These are phyloP conservation scores for Suillus discolor DNA, from an alignment of 768 basidiomycete species.

Conservation along the genomic window DNA sequence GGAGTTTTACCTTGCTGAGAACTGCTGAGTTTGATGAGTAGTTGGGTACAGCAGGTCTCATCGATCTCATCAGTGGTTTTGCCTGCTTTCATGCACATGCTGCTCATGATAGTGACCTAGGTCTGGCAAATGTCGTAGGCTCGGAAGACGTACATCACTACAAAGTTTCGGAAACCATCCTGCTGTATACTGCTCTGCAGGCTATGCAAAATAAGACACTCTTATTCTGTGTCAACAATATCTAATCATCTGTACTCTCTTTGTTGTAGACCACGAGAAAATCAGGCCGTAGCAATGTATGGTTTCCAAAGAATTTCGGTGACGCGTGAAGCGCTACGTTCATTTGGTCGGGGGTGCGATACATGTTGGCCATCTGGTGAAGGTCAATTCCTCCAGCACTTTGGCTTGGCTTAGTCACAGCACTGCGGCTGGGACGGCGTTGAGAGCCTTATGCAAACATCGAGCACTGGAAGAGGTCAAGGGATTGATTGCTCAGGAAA, in stretches of 20 bases:
- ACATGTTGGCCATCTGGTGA: not conserved
- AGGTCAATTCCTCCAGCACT: not conserved
- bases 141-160: not conserved
- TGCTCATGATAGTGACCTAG: not conserved
- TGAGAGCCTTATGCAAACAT: not conserved
- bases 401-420: not conserved
- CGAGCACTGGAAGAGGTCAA: not conserved
- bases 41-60: not conserved
- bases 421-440: not conserved
- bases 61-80: not conserved
- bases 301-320: not conserved
- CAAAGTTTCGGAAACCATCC: not conserved
- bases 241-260: not conserved
- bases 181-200: not conserved
- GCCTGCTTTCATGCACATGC: not conserved
- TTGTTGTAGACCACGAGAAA: not conserved
- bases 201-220: not conserved
- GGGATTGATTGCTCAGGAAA: not conserved
- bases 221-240: not conserved
- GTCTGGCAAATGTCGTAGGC: not conserved
- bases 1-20: not conserved
- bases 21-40: not conserved
- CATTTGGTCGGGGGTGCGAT: not conserved
- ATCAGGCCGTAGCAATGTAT: not conserved
- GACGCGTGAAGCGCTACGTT: not conserved